phyloP scores from a whole-genome alignment of 495 filamentous ascomycete genomes.

The Endocarpon pusillum region DNA sequence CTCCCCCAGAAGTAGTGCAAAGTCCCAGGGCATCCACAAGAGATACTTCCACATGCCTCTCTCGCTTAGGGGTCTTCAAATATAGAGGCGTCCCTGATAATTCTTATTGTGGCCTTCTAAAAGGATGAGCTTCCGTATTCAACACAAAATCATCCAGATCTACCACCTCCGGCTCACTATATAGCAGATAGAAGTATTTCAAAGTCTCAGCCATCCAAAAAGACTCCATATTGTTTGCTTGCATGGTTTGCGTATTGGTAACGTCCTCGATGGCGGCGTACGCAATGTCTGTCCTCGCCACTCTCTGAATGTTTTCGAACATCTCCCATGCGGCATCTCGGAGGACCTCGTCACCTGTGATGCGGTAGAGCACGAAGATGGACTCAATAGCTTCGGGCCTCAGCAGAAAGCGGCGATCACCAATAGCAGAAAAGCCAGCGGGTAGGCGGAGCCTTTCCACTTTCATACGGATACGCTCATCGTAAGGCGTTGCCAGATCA shows the following conservation, averaged over 20 bases:
- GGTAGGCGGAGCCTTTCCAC: no score
- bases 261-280: constrained; percentile 34
- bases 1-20: no score
- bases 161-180: constrained; percentile 28
- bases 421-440: no score
- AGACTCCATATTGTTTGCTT: constrained; percentile 7
- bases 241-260: neutral
- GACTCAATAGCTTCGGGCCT: constrained; percentile 21
- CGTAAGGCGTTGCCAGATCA: no score
- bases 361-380: constrained; percentile 21
- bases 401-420: constrained; percentile 1
- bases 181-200: constrained; percentile 38
- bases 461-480: no score
- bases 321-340: constrained; percentile 20
- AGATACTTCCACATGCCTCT: no score
- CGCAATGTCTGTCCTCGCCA: constrained; percentile 36
- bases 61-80: no score
- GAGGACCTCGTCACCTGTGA: constrained; percentile 18
- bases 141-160: constrained; percentile 38
- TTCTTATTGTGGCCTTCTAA: no score
- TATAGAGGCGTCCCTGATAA: no score
- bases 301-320: constrained; percentile 31
- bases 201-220: constrained; percentile 33
- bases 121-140: constrained; percentile 26
- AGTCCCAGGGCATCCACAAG: no score